A percentile compares a stretch with the other conserved stretches of the same genome.
phyloP scores from a whole-genome alignment of 805 yeast species.

The Lipomyces chichibuensis region DNA sequence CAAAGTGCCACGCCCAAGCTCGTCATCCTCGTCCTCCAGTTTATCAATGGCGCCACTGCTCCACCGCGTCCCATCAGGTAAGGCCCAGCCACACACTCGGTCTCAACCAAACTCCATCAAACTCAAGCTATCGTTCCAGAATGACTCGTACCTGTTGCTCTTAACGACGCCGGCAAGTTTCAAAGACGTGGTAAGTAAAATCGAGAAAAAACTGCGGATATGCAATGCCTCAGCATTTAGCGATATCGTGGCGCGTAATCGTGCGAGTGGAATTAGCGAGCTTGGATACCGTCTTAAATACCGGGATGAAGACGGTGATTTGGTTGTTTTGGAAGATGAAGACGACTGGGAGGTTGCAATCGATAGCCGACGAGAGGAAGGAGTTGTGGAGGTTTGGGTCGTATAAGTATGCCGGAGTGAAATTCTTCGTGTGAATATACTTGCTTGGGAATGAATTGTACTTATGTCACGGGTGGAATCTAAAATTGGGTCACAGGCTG shows the following conservation, averaged over 20 bases:
- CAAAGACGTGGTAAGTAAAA: constrained; percentile 58
- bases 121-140: constrained; percentile 44
- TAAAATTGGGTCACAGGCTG: background rate
- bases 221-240: constrained; percentile 53
- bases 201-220: constrained; percentile 59
- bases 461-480: background rate
- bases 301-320: constrained; percentile 95
- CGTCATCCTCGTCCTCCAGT: constrained; percentile 36
- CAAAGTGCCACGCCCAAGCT: background rate
- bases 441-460: background rate
- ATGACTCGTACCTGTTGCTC: constrained; percentile 61
- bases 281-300: constrained; percentile 59
- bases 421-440: background rate
- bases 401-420: background rate
- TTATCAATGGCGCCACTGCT: background rate
- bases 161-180: constrained; percentile 58
- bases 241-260: constrained; percentile 20
- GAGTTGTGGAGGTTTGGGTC: constrained; percentile 31
- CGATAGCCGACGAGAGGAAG: constrained; percentile 27
- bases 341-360: constrained; percentile 34
- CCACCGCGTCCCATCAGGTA: constrained; percentile 24
- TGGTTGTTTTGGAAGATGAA: constrained; percentile 49
- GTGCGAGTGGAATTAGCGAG: constrained; percentile 10
- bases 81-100: constrained; percentile 12
- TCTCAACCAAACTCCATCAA: constrained; percentile 38